Conservation (phyloP, 2,329 filamentous ascomycete species). For the Rhinocladiella similis region DNA sequence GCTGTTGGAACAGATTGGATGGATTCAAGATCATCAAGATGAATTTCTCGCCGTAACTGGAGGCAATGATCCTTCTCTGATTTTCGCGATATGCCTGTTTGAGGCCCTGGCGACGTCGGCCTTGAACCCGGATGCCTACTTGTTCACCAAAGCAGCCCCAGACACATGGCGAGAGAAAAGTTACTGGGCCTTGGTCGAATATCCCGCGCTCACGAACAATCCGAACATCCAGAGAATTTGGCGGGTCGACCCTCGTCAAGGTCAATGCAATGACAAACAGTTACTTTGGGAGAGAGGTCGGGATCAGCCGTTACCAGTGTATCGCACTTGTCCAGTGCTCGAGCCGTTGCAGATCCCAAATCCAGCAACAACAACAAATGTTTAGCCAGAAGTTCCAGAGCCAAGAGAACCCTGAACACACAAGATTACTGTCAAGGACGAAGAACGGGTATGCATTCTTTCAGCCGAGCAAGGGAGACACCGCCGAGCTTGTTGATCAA, state of each 20-base stretch:
- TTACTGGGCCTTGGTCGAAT: not conserved
- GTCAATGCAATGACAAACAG: not conserved
- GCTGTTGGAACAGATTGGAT: not conserved
- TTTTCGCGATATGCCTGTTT: not conserved
- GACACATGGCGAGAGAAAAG: not conserved
- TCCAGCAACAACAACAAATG: not conserved
- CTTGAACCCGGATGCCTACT: not conserved
- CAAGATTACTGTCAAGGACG: no score
- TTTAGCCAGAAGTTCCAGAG: not conserved
- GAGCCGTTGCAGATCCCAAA: not conserved
- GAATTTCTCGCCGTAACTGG: not conserved
- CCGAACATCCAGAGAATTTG: not conserved
- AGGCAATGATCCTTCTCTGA: not conserved
- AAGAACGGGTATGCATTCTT: no score
- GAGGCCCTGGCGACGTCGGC: not conserved
- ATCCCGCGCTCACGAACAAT: not conserved
- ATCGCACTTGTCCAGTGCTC: not conserved
- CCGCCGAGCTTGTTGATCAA: no score
- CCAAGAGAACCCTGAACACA: no score
- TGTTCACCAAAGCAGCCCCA: not conserved
- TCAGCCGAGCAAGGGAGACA: no score
- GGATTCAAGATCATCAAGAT: not conserved
- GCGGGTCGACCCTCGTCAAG: not conserved
- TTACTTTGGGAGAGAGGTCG: not conserved
- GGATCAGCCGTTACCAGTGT: not conserved